Base-by-base conservation (phyloP, 2,329 filamentous ascomycete species). In the Alternaria gansuensis region DNA sequence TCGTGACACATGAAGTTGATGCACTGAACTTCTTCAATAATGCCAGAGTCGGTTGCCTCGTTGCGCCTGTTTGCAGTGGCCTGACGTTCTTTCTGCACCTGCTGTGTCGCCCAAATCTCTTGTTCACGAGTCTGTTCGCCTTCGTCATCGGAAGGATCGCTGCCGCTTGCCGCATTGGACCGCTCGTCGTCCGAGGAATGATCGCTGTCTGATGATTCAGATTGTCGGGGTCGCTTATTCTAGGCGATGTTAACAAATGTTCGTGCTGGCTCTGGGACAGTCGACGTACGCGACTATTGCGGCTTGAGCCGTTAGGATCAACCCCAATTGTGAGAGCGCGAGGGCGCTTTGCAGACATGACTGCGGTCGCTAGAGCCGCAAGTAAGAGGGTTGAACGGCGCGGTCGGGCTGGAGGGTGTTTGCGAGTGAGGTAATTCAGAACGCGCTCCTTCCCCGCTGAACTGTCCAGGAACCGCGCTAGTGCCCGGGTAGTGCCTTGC, bases 1-100 rank as follows among this genome's bases (percentile, higher is more conserved):
- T 88, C 83, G 75, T 99, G 95, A 72, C 94, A 98, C 95, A 98
- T 98, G 78, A 98, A 98, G 76, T 97, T 97, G 68, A 88, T 86
- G 75, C 93, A 96, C 36, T 88, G 90, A 54, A 98, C 90, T 63
- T 89, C 89, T 76, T 97, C 90, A 45, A 98, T 90, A 54, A 98
- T 94, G 1, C 92, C 93, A 67, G 91, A 89, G 37, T 96, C 90
- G 0, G 92, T 89, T 1, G 90, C 86, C 37, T 87, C 83, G 68
- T 97, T 97, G 23, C 69, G 62, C 55, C 62, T 62, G 23, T 70
- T 60, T 41, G 63, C 62, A 17, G 54, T 66, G 7, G 64, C 62
- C 28, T 55, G 53, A 24, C 74, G 64, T 40, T 71, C 69, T 36
- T 63, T 70, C 45, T 67, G 57, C 29, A 75, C 70, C 26, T 68